These are phyloP conservation scores for Leucosporidium creatinivorum DNA, from an alignment of 768 basidiomycete genomes.

Conservation along the genomic window DNA sequence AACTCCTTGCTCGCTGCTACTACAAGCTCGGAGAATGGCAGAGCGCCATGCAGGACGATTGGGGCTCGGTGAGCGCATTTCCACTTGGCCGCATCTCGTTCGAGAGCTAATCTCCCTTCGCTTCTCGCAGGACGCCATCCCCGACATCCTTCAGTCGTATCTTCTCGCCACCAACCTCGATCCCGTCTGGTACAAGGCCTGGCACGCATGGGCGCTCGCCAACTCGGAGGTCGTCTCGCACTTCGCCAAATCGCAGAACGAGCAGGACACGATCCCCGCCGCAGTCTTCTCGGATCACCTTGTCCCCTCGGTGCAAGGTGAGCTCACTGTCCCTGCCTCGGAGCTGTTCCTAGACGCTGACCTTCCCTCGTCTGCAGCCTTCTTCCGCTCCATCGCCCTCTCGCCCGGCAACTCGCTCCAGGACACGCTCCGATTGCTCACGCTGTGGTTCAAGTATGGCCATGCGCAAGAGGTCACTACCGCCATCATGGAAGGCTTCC, in stretches of 20 bases:
- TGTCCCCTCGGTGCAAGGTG: conserved; percentile 87
- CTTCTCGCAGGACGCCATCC: conserved; percentile 59
- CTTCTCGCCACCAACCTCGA: conserved; percentile 82
- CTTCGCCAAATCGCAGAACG: conserved; percentile 58
- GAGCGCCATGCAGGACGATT: conserved; percentile 65
- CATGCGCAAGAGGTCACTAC: conserved; percentile 79
- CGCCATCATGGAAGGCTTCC: conserved; percentile 79
- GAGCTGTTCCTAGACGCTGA: not conserved
- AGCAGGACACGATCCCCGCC: conserved; percentile 51
- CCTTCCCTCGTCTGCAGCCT: conserved; percentile 39
- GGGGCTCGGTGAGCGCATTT: conserved; percentile 58
- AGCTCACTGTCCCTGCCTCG: conserved; percentile 4
- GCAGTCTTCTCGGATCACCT: conserved; percentile 69
- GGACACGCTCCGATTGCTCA: conserved; percentile 84
- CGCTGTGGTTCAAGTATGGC: conserved; percentile 97
- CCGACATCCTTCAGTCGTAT: conserved; percentile 77
- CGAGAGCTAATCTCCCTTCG: conserved; percentile 5
- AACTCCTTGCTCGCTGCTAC: conserved; percentile 90
- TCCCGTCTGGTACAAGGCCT: conserved; percentile 96
- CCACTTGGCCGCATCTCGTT: not conserved
- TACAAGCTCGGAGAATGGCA: conserved; percentile 97
- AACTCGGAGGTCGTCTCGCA: conserved; percentile 88
- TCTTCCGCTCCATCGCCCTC: conserved; percentile 89
- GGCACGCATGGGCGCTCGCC: conserved; percentile 96
- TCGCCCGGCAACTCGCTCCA: conserved; percentile 86